Evolutionary conservation across 1,284 basidiomycete genomes (phyloP), one percentile per base, ranked within the genome.

Genomic region (Wolfiporia cocos): DNA sequence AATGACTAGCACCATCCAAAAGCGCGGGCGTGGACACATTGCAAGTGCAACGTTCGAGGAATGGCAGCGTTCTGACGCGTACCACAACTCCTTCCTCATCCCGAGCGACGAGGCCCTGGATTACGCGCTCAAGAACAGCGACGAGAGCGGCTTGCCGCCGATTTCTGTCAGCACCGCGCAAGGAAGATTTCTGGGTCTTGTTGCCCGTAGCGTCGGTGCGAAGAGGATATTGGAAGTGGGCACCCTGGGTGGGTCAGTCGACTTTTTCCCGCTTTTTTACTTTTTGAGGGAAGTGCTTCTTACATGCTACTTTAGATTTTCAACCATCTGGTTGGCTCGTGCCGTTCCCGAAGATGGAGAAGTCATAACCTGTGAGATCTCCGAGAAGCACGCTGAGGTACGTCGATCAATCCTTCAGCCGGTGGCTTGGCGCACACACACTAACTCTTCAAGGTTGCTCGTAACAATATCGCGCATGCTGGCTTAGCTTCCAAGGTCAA

Each of bases 141-240:
- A 42, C 3, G 64, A 64, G 6, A 61, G 71, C 29, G 74, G 68
- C 4, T 57, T 81, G 4, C 71, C 71, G 3, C 63, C 71, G 26
- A 79, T 80, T 34, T 69, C 73, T 6, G 76, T 81, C 36, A 72
- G 68, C 40, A 55, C 68, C 4, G 67, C 73, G 0, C 76, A 81
- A 53, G 80, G 76, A 15, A 81, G 78, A 54, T 67, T 76, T 44
- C 51, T 81, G 37, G 62, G 73, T 45, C 66, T 81, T 4, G 49
- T 76, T 17, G 73, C 69, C 6, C 58, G 62, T 23, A 68, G 73
- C 0, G 63, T 75, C 40, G 52, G 63, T 5, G 77, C 74, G 38
- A 77, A 76, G 59, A 56, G 68, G 34, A 65, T 78, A 19, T 58
- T 81, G 26, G 79, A 81, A 51, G 69, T 83, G 37, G 80, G 78